Base-by-base conservation (phyloP, 1,139 yeast species). In the Candida gigantensis region DNA sequence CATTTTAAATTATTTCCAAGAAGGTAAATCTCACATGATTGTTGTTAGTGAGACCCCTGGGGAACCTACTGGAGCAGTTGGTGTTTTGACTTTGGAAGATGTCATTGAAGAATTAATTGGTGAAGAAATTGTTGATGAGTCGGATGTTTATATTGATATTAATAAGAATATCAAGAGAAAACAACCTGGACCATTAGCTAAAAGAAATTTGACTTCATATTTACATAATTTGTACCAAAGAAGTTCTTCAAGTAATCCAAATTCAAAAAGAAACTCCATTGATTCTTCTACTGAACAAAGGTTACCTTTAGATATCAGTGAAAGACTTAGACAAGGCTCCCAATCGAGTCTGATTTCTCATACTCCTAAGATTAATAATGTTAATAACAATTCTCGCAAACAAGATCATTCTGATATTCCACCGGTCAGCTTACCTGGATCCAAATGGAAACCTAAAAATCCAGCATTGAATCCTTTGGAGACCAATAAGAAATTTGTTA, bases 21-120 rank as follows among this genome's bases (percentile, higher is more conserved):
- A 90, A 60, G 98, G 98, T 43, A 90, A 89, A 60, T 84, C 96
- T 2, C 98, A 92, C 60, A 92, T 92, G 98, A 92, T 94, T 51
- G 83, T 90, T 28, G 96, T 92, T 9, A 81, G 94, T 49, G 84
- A 81, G 43, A 69, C 72, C 34, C 97, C 97, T 0, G 98, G 98
- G 35, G 89, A 79, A 45, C 81, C 94, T 3, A 63, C 72, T 23
- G 97, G 97, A 16, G 95, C 96, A 0, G 58, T 84, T 25, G 98
- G 98, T 44, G 96, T 92, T 6, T 68, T 92, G 34, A 92, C 98
- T 1, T 70, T 92, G 44, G 98, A 92, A 61, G 98, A 92, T 58
- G 97, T 92, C 11, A 92, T 92, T 55, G 98, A 92, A 61, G 98
- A 92, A 61, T 73, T 92, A 50, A 92, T 92, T 62, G 98, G 98